Conservation (phyloP, 2,329 filamentous ascomycete genomes). For the Neofusicoccum sp. region DNA sequence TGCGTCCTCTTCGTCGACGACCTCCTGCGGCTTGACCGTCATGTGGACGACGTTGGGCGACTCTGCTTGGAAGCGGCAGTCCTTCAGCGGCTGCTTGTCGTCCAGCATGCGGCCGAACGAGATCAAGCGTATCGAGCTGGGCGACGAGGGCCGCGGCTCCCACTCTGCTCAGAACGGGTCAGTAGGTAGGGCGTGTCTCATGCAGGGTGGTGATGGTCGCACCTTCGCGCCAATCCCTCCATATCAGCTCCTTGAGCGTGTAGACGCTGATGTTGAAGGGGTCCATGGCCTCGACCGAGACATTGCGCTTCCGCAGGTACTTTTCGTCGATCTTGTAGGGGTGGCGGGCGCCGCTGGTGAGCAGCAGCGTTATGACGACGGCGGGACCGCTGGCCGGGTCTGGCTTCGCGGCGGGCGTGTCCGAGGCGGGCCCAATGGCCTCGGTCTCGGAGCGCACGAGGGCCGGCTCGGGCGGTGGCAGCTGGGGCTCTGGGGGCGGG, state of each 20-base stretch:
- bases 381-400: slow-evolving; percentile 42
- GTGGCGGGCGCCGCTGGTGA: slow-evolving; percentile 80
- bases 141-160: slow-evolving; percentile 83
- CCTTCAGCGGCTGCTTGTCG: slow-evolving; percentile 81
- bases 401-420: slow-evolving; percentile 43
- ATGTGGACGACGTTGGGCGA: slow-evolving; percentile 89
- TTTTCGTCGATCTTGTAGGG: slow-evolving; percentile 88
- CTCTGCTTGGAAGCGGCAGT: slow-evolving; percentile 76
- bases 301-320: slow-evolving; percentile 79
- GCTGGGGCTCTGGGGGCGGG: not conserved
- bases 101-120: slow-evolving; percentile 89
- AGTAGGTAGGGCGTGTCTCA: slow-evolving; percentile 7
- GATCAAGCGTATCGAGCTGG: slow-evolving; percentile 87
- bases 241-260: slow-evolving; percentile 89
- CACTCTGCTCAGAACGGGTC: slow-evolving; percentile 59
- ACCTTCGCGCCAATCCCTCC: slow-evolving; percentile 86
- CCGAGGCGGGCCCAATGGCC: slow-evolving; percentile 52
- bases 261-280: slow-evolving; percentile 92
- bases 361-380: slow-evolving; percentile 78
- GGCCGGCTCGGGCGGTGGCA: slow-evolving; percentile 25
- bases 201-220: slow-evolving; percentile 25
- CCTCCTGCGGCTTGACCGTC: slow-evolving; percentile 85
- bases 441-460: slow-evolving; percentile 46
- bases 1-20: slow-evolving; percentile 76
- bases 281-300: slow-evolving; percentile 74